Base-by-base conservation (phyloP, 2,329 filamentous ascomycete genomes). In the Cadophora sp. region DNA sequence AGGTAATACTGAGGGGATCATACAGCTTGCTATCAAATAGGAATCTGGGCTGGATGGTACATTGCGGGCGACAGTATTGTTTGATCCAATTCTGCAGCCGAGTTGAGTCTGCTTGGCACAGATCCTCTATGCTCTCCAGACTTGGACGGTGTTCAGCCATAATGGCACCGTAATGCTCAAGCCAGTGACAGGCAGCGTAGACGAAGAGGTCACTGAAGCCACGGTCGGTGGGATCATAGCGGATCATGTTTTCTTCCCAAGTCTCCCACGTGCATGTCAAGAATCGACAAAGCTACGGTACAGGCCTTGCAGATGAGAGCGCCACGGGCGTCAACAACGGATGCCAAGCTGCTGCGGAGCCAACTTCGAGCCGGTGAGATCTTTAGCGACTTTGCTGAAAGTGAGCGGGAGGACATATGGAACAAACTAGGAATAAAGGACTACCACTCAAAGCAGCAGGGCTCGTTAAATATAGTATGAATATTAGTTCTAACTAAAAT, bases 1-100 rank as follows among this genome's bases (percentile, higher is more conserved):
- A 64, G 46, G 61, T 64, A 29, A 64, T 64, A 48, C 61, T 64
- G 46, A 64, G 61, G 40, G 61, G 61, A 37, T 64, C 61, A 55
- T 64, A 64, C 19, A 64, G 46, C 24, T 12, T 64, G 48, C 46
- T 64, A 24, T 64, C 61, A 64, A 64, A 64, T 64, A 64, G 16
- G 46, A 53, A 64, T 53, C 61, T 64, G 48, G 61, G 24, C 61
- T 64, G 43, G 46, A 64, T 64, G 24, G 46, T 64, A 48, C 61
- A 64, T 50, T 64, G 37, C 27, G 61, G 61, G 61, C 61, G 61
- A 64, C 40, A 64, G 46, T 64, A 34, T 55, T 59, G 55, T 59
- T 37, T 59, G 55, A 59, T 59, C 55, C 55, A 59, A 59, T 59
- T 59, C 55, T 59, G 55, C 34, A 59, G 55, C n/a, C 55, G 27